These are phyloP conservation scores for Datisca glomerata DNA, from an alignment of 306 rosid species.

Conservation along the genomic window DNA sequence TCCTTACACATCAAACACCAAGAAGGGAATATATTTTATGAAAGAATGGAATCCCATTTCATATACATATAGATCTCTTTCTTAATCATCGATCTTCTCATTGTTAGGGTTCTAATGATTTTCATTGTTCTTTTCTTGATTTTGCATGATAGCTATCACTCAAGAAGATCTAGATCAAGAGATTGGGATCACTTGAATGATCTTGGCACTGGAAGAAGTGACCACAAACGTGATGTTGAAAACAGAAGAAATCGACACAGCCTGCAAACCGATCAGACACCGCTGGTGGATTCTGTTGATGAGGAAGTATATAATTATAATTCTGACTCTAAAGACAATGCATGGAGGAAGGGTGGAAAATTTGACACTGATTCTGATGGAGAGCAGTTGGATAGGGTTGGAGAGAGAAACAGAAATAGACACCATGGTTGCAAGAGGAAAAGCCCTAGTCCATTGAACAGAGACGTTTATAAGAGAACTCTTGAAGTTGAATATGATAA, in stretches of 20 bases:
- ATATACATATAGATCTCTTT: neutral
- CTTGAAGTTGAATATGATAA: constrained; percentile 27
- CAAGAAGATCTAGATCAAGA: constrained; percentile 48
- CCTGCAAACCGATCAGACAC: constrained; percentile 20
- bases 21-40: no score
- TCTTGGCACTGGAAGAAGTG: constrained; percentile 31
- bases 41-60: neutral
- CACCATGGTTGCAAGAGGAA: constrained; percentile 15
- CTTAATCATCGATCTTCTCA: neutral
- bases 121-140: constrained; percentile 6
- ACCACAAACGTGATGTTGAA: constrained; percentile 9
- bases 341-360: constrained; percentile 26
- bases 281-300: no score
- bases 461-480: constrained; percentile 16
- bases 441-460: constrained; percentile 16
- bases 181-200: constrained; percentile 25
- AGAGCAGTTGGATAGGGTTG: constrained; percentile 31
- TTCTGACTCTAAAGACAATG: constrained; percentile 11
- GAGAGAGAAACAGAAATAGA: constrained; percentile 12
- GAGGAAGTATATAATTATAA: no score
- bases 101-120: constrained; percentile 1
- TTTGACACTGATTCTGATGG: constrained; percentile 25
- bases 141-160: constrained; percentile 30
- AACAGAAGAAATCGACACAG: neutral
- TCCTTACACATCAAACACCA: no score